A percentile compares a stretch with the other conserved stretches of the same genome.
These are phyloP conservation scores for Encephalitozoon romaleae DNA, from an alignment of 371 early-diverging fungal genomes.

Conservation along the genomic window DNA sequence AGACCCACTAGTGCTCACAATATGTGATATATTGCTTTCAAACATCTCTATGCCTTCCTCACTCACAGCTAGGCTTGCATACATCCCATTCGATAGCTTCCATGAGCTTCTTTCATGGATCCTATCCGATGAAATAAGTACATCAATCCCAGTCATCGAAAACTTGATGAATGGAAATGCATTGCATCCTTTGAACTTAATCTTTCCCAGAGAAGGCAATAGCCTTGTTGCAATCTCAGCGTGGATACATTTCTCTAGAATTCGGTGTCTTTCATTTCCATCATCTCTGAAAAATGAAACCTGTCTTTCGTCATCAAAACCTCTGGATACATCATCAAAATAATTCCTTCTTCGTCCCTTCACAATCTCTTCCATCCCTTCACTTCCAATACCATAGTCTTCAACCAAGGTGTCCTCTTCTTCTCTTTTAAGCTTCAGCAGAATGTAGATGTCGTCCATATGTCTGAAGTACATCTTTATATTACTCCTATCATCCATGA, in stretches of 20 bases:
- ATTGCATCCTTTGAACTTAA: conserved; percentile 63
- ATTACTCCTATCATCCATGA: background rate
- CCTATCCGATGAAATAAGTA: conserved; percentile 76
- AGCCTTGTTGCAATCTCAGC: conserved; percentile 5
- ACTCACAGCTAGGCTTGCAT: conserved; percentile 64
- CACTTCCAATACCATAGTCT: background rate
- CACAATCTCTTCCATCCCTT: background rate
- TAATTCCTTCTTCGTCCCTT: background rate
- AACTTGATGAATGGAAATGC: conserved; percentile 74
- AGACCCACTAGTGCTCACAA: conserved; percentile 84
- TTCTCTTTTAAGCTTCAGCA: background rate
- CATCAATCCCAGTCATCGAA: conserved; percentile 75
- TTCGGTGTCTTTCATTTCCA: background rate
- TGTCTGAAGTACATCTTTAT: background rate
- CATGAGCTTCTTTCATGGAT: conserved; percentile 34
- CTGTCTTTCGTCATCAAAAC: background rate
- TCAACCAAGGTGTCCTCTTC: background rate
- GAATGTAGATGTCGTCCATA: background rate
- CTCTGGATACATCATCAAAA: background rate
- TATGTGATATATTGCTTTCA: conserved; percentile 85
- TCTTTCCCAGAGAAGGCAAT: background rate
- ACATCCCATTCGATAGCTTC: background rate
- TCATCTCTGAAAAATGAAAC: background rate
- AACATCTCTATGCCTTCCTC: conserved; percentile 78
- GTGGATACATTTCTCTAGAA: background rate